Evolutionary conservation across 1,139 yeast genomes (phyloP).

Genomic region (Debaryomyces sp.): DNA sequence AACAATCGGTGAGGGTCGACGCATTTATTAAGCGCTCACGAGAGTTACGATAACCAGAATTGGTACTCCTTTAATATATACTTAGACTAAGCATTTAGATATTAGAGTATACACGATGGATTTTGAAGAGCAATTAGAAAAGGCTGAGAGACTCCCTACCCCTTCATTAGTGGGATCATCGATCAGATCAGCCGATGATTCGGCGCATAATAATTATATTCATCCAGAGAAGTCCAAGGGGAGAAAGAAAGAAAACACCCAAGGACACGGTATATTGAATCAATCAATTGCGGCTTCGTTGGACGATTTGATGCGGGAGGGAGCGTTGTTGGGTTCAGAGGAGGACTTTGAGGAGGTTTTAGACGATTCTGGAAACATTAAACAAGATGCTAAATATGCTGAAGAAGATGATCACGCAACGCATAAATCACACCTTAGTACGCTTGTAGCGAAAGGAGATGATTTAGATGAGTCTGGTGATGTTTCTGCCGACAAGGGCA

Average conservation of each 20-base stretch:
- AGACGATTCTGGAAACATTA: constrained; percentile 56
- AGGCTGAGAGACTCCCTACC: constrained; percentile 49
- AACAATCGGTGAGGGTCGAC: constrained; percentile 1
- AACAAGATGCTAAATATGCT: constrained; percentile 36
- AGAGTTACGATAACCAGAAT: not conserved
- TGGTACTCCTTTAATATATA: not conserved
- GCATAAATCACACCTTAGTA: constrained; percentile 7
- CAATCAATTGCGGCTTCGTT: constrained; percentile 46
- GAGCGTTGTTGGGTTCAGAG: constrained; percentile 61
- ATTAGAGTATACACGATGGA: constrained; percentile 37
- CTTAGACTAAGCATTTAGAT: not conserved
- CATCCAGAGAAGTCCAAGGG: constrained; percentile 46
- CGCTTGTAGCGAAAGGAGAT: constrained; percentile 3
- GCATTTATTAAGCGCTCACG: constrained; percentile 1
- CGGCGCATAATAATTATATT: constrained; percentile 48
- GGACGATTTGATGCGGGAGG: constrained; percentile 60
- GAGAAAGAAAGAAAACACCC: constrained; percentile 18
- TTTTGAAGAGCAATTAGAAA: constrained; percentile 56
- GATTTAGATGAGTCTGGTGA: not conserved
- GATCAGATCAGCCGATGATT: constrained; percentile 54
- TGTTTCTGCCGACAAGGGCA: not conserved
- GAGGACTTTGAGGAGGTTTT: constrained; percentile 55
- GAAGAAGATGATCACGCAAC: constrained; percentile 5
- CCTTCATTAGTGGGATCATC: constrained; percentile 63
- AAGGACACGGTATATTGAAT: constrained; percentile 18